phyloP scores from a whole-genome alignment of 2,329 filamentous ascomycete genomes.

The Torrubiellomyces zombiae region DNA sequence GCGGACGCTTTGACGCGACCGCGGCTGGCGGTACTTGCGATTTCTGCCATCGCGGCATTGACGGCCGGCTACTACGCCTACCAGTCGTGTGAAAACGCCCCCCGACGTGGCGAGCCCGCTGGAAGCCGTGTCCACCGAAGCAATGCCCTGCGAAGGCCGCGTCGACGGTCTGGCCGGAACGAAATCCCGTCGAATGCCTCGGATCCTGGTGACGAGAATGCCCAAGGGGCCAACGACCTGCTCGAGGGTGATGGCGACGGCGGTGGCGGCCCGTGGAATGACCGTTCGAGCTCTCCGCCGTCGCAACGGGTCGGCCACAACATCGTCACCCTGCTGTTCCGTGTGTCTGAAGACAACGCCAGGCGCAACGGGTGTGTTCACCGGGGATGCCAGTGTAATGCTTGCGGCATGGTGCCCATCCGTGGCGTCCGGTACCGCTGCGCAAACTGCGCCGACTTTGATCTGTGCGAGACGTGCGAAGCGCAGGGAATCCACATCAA shows the following conservation, averaged over 20 bases:
- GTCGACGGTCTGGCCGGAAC: constrained; percentile 16
- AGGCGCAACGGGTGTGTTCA: constrained; percentile 80
- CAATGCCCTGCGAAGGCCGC: constrained; percentile 45
- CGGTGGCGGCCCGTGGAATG: constrained; percentile 36
- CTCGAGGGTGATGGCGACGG: constrained; percentile 16
- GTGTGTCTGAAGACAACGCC: constrained; percentile 87
- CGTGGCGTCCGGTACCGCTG: constrained; percentile 86
- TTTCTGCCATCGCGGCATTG: constrained; percentile 38
- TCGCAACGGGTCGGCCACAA: constrained; percentile 51
- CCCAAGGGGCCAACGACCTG: constrained; percentile 13
- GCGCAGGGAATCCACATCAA: constrained; percentile 61
- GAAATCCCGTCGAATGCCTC: too few relatives aligned
- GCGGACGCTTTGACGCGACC: constrained; percentile 38
- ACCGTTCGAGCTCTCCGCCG: constrained; percentile 20
- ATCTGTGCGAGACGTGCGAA: constrained; percentile 89
- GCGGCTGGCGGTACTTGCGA: constrained; percentile 35
- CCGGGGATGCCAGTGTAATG: constrained; percentile 81
- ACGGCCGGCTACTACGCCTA: constrained; percentile 45
- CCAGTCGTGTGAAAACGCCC: constrained; percentile 13
- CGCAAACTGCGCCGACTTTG: constrained; percentile 89
- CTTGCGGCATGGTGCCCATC: constrained; percentile 75
- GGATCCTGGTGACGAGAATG: constrained; percentile 29
- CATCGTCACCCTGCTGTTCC: constrained; percentile 70
- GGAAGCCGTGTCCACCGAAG: constrained; percentile 40
- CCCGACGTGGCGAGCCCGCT: constrained; percentile 8